Evolutionary conservation across 805 yeast genomes (phyloP), one percentile per base, ranked within the genome.

Genomic region (Hanseniaspora thailandica): DNA sequence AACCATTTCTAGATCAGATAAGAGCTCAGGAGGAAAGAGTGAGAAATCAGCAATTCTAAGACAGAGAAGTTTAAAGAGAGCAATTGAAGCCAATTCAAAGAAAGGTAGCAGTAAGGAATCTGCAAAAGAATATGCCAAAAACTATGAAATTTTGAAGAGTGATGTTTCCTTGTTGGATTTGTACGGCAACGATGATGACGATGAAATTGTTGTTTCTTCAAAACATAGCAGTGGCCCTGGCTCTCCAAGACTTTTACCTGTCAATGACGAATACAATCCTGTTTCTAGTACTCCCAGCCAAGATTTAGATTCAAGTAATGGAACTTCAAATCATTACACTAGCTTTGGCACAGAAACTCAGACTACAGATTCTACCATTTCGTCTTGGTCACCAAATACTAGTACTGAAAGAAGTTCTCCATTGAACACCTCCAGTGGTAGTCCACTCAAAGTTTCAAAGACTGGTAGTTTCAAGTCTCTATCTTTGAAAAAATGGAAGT

Each of bases 61-160:
- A 35, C 49, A 35, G 35, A 46, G 23, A 26, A 46, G 49, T 25
- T 17, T 35, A 5, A 35, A 46, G 25, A 46, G 49, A 25, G 40
- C 49, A 20, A 17, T 38, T 38, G 41, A 22, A 4, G 26, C 26
- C 4, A 10, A 15, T 4, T 22, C 41, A 3, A 13, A 7, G 2
- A 19, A 13, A 12, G n/a, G 25, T 10, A 38, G 26, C 20, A 22
- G 23, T 22, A 19, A 36, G 19, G 15, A 38, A 6, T 22, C 4
- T 2, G 26, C 20, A 7, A 12, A 10, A 9, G 20, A 10, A 6
- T 22, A 22, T 12, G 15, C 41, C 13, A 13, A 7, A 22, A 38
- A 22, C 15, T 13, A 22, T 17, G 15, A 41, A n/a, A n/a, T 6
- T 15, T 26, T 41, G 26, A 41, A 41, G n/a, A 41, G 45, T 41